phyloP scores from a whole-genome alignment of 192 early-diverging fungal species.

The Mortierella hygrophila region DNA sequence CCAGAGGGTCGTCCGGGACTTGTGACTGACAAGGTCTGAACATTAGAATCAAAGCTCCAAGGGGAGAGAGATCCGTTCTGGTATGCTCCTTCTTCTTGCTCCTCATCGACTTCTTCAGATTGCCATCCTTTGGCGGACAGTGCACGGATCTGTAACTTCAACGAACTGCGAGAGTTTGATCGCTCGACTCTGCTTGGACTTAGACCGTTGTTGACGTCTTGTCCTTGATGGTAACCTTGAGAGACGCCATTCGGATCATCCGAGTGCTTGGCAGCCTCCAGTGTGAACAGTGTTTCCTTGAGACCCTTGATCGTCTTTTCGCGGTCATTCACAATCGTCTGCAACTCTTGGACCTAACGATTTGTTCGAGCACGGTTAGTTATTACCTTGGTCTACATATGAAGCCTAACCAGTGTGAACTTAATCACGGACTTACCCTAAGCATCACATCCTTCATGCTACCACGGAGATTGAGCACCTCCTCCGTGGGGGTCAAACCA shows the following conservation, averaged over 20 bases:
- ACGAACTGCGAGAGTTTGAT: slow-evolving; percentile 25
- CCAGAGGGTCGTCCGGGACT: slow-evolving; percentile 9
- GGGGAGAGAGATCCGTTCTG: neutral
- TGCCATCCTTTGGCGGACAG: slow-evolving; percentile 50
- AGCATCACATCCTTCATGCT: slow-evolving; percentile 53
- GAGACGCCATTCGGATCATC: slow-evolving; percentile 18
- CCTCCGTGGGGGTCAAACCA: slow-evolving; percentile 43
- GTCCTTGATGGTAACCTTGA: slow-evolving; percentile 10
- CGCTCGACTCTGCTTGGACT: slow-evolving; percentile 15
- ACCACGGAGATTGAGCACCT: slow-evolving; percentile 43
- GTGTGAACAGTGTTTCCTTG: slow-evolving; percentile 32
- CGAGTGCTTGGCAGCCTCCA: slow-evolving; percentile 37
- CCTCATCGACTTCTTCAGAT: slow-evolving; percentile 41
- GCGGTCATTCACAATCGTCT: slow-evolving; percentile 23
- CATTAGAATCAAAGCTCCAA: slow-evolving; percentile 12
- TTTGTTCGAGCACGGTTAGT: neutral
- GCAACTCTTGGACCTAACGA: slow-evolving; percentile 34
- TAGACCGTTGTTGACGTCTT: neutral
- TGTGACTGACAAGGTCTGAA: slow-evolving; percentile 14
- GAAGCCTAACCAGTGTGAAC: neutral
- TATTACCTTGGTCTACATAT: neutral
- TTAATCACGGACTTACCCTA: slow-evolving; percentile 4
- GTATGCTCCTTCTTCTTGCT: slow-evolving; percentile 30
- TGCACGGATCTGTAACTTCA: slow-evolving; percentile 38
- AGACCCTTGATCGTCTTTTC: slow-evolving; percentile 44